phyloP scores from a whole-genome alignment of 2,329 filamentous ascomycete genomes.

The Penicillium sp. region DNA sequence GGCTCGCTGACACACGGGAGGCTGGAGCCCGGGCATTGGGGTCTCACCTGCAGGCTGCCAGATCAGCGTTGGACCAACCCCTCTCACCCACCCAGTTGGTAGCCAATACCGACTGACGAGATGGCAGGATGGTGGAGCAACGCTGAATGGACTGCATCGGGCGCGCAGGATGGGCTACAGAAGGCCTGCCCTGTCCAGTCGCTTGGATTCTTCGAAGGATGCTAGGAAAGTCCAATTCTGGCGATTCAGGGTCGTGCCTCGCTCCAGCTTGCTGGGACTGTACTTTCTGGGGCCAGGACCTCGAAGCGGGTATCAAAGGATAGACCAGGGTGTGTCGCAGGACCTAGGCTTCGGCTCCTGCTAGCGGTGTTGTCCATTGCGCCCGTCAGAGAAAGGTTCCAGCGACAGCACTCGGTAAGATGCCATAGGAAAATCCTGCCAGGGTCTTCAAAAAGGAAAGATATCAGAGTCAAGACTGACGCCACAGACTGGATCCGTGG shows the following conservation, averaged over 20 bases:
- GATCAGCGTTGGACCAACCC: constrained; percentile 10
- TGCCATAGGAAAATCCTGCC: no score
- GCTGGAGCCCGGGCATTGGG: neutral
- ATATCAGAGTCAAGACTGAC: neutral
- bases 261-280: neutral
- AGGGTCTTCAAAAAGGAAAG: neutral
- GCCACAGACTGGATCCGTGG: neutral
- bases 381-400: no score
- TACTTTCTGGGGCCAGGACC: neutral
- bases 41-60: constrained; percentile 2
- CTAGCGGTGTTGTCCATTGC: no score
- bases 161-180: neutral
- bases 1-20: neutral
- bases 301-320: neutral
- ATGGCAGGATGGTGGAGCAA: constrained; percentile 7
- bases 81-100: constrained; percentile 7
- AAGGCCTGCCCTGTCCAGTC: neutral
- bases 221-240: neutral
- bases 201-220: neutral
- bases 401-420: no score
- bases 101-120: constrained; percentile 12
- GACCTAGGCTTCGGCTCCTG: neutral
- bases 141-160: neutral
- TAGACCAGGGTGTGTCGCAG: neutral
- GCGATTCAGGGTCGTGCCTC: neutral